Percentiles rank a stretch among this genome's conserved stretches.
phyloP scores from a whole-genome alignment of 768 basidiomycete species.

The Suillus clintonianus region DNA sequence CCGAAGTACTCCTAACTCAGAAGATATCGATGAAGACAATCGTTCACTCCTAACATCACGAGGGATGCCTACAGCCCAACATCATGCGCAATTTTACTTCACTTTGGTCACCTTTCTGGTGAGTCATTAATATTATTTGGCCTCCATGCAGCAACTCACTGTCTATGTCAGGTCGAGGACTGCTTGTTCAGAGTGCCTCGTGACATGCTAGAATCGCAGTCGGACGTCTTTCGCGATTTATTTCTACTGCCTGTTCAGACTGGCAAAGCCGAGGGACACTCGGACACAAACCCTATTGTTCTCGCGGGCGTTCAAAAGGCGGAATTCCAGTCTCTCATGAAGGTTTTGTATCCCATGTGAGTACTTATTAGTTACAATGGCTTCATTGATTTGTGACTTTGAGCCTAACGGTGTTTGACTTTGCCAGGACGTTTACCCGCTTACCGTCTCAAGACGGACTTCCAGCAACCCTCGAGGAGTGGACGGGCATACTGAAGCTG shows the following conservation, averaged over 20 bases:
- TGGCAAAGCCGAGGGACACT: slow-evolving; percentile 16
- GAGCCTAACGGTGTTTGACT: background rate
- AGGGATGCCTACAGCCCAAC: background rate
- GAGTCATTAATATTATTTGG: background rate
- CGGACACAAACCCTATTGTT: slow-evolving; percentile 22
- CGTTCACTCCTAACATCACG: background rate
- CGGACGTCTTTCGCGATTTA: slow-evolving; percentile 26
- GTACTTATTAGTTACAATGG: background rate
- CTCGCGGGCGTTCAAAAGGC: slow-evolving; percentile 20
- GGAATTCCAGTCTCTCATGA: slow-evolving; percentile 28
- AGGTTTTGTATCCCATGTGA: slow-evolving; percentile 21
- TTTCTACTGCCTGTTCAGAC: slow-evolving; percentile 19
- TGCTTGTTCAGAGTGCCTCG: slow-evolving; percentile 29
- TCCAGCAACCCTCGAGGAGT: slow-evolving; percentile 24
- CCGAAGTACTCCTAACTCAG: too few relatives aligned
- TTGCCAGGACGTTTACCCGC: background rate
- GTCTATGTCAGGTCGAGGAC: slow-evolving; percentile 24
- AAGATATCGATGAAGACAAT: background rate
- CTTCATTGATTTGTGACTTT: background rate
- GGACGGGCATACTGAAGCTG: slow-evolving; percentile 42
- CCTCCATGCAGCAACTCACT: background rate
- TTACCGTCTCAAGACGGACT: background rate
- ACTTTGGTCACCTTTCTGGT: slow-evolving; percentile 17
- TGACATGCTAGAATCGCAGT: slow-evolving; percentile 20
- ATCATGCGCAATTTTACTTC: slow-evolving; percentile 11